phyloP scores from a whole-genome alignment of 2,329 filamentous ascomycete species.

The Amphichorda felina region DNA sequence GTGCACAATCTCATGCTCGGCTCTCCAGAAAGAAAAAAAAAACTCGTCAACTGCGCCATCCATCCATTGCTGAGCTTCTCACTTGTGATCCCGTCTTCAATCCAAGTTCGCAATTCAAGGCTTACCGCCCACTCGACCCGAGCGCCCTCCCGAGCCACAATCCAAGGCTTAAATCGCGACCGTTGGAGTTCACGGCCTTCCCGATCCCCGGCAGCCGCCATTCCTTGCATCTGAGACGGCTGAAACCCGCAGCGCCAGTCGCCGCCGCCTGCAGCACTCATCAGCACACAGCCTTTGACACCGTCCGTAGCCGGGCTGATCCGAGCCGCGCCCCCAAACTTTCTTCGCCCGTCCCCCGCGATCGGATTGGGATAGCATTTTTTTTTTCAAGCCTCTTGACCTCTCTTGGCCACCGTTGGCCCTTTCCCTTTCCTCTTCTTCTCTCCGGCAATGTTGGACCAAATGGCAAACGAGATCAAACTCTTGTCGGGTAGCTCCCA shows the following conservation, averaged over 20 bases:
- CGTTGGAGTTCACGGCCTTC: not conserved
- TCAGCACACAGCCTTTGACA: not conserved
- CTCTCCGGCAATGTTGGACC: slow-evolving; percentile 21
- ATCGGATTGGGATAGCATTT: not conserved
- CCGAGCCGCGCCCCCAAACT: not conserved
- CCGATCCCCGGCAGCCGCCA: not conserved
- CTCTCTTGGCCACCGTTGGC: too few species aligned
- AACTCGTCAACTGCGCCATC: not conserved
- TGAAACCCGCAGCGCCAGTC: not conserved
- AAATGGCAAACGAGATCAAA: slow-evolving; percentile 42
- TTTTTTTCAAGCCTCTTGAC: not conserved
- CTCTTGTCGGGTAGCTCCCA: slow-evolving; percentile 37
- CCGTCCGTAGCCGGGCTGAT: too few species aligned
- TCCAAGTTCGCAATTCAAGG: not conserved
- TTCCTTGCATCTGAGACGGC: too few species aligned
- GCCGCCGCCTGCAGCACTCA: not conserved
- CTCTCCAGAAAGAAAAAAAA: not conserved
- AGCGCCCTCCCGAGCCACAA: too few species aligned
- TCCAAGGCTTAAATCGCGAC: too few species aligned
- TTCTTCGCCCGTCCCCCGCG: not conserved
- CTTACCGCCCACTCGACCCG: too few species aligned
- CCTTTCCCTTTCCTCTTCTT: slow-evolving; percentile 2
- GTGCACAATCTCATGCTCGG: too few species aligned
- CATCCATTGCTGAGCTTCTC: not conserved
- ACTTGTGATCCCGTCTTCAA: not conserved